A percentile compares a stretch with the other conserved stretches of the same genome.
phyloP scores from a whole-genome alignment of 129 eudicot species.

The Heracleum sosnowskyi region DNA sequence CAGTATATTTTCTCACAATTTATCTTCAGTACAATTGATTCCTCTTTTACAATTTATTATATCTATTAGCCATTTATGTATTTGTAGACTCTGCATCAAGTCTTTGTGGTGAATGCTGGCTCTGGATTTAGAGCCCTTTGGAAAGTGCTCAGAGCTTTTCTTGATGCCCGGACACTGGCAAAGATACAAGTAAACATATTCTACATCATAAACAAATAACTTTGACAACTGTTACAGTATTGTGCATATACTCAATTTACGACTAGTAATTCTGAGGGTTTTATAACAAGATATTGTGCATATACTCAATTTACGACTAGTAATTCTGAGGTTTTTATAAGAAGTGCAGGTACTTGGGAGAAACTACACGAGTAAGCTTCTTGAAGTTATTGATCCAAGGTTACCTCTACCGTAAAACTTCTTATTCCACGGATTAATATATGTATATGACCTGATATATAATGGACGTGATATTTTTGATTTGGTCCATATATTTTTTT shows the following conservation, averaged over 20 bases:
- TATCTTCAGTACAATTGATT: too few species aligned
- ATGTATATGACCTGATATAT: background rate
- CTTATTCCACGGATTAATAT: too few species aligned
- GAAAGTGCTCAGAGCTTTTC: slow-evolving; percentile 45
- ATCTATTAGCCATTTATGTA: background rate
- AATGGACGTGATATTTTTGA: background rate
- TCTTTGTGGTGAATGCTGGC: slow-evolving; percentile 49
- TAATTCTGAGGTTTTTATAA: background rate
- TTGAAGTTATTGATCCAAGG: slow-evolving; percentile 50
- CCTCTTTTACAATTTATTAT: background rate
- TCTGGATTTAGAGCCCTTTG: slow-evolving; percentile 44
- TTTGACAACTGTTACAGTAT: background rate
- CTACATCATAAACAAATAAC: background rate
- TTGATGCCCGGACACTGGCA: slow-evolving; percentile 40
- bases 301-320: background rate
- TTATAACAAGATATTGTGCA: slow-evolving; percentile 9
- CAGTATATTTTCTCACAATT: background rate
- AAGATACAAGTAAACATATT: slow-evolving; percentile 33
- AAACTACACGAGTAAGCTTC: slow-evolving; percentile 35
- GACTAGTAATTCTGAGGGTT: background rate
- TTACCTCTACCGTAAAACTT: background rate
- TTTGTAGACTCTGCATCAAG: slow-evolving; percentile 44
- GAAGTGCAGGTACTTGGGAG: slow-evolving; percentile 44
- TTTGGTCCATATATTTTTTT: background rate
- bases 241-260: background rate